Evolutionary conservation across 345 rosid species (phyloP), one percentile per base, ranked within the genome.

Genomic region (Hibiscus trionum): DNA sequence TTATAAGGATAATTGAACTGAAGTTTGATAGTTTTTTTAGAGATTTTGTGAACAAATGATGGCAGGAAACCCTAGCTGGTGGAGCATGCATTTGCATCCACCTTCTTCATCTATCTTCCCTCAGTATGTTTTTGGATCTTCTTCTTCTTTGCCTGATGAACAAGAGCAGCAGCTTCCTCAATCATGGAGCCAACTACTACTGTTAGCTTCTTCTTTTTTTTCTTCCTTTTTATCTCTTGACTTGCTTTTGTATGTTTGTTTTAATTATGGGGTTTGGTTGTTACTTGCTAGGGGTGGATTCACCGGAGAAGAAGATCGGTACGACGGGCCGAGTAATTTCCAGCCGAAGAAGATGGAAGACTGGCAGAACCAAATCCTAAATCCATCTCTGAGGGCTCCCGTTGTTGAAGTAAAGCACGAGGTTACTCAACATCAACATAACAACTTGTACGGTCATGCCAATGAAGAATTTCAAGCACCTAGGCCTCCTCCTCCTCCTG

Each of bases 21-120:
- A 19, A 65, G 17, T 37, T 21, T 3, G 2, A 7, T 37, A 37
- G 42, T 31, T 37, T 58, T 58, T 53, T 47, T 11, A 47, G 15
- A 47, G 15, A 11, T 12, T 47, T 47, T 47, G 15, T 63, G 63
- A 70, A 72, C 80, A 77, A 80, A 87, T 85, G 89, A 85, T 85
- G 89, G 89, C 84, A 70, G 90, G 89, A 83, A 88, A 88, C 87
- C 90, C 92, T 88, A 88, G 77, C 60, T 82, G 87, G 88, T 84
- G 90, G 88, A 86, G 85, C 81, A 79, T 84, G 87, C 83, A 77
- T 83, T 86, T 83, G 87, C 82, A 77, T 83, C 61, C 83, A 74
- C 11, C 46, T 8, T 42, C 46, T 8, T 1, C 46, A 42, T 42
- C 86, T 66, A 31, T 74, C 52, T 81, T 76, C 11, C 76, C 85